Evolutionary conservation across 306 rosid genomes (phyloP), one percentile per base, ranked within the genome.

Genomic region (Castanea mollissima): DNA sequence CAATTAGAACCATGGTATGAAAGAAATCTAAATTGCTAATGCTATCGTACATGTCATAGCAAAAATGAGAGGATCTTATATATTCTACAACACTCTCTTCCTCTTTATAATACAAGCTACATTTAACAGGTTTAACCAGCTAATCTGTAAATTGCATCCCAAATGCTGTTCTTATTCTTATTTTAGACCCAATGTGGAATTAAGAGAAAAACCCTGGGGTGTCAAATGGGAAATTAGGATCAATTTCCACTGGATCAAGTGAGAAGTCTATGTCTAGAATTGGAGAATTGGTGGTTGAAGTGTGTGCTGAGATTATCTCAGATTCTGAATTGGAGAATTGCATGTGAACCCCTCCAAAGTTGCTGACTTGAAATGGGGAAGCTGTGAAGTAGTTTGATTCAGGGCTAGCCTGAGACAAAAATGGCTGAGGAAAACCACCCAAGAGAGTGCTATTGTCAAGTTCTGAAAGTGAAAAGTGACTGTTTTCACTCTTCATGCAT

Each of bases 261-360:
- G 91, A 58, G 88, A 94, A 92, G 75, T 88, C 88, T 75, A 91
- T 74, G 60, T 89, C 92, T 20, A 85, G 86, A 41, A 88, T 89
- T 23, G 96, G 90, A 75, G 90, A 89, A 71, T 80, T 89, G 82
- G 86, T 76, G 54, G 88, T 57, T 62, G 92, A 95, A 79, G 91
- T 84, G 84, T 83, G 81, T 85, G 91, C 91, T 35, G 92, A 88
- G 89, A 86, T 55, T 18, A 93, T 95, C 71, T 91, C 93, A 19
- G 90, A 81, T 69, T 88, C 92, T 16, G 90, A 89, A 70, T 23
- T 25, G 27, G 27, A 25, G 27, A 25, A 60, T 3, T 78, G 91
- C 80, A 34, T 71, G 25, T 68, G 77, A 57, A 80, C 9, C 76
- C 81, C 80, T 57, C 71, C 85, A 58, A 87, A 78, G 72, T 77